Percentiles rank a stretch among this genome's conserved stretches.
Evolutionary conservation across 148 eudicot species (phyloP).

Genomic region (Cornus suecica): DNA sequence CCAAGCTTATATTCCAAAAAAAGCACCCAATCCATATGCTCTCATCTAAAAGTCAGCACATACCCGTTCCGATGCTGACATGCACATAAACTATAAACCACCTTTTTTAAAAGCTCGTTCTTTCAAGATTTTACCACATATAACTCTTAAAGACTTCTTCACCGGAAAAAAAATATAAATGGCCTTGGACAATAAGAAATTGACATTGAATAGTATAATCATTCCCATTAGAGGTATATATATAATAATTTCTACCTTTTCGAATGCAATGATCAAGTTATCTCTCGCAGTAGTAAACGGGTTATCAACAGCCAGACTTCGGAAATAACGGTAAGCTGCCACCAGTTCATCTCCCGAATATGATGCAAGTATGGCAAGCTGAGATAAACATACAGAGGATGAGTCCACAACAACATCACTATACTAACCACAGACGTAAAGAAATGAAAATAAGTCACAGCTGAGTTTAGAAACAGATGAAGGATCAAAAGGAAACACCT

Average conservation of each 20-base stretch:
- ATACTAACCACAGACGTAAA: background rate
- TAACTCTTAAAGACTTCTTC: background rate
- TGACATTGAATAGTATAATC: background rate
- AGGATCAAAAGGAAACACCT: constrained; percentile 42
- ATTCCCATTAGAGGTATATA: background rate
- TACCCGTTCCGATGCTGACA: background rate
- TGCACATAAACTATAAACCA: background rate
- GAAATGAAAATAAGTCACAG: background rate
- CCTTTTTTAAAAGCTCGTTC: background rate
- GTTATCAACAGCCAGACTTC: constrained; percentile 89
- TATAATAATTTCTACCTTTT: constrained; percentile 53
- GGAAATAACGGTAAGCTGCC: constrained; percentile 79
- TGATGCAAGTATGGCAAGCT: constrained; percentile 96
- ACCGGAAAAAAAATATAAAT: too few relatives aligned
- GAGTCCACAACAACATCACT: background rate
- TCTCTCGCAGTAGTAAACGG: constrained; percentile 94
- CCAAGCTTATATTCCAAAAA: background rate
- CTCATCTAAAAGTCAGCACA: background rate
- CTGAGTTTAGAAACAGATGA: background rate
- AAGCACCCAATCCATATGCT: background rate
- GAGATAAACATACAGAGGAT: constrained; percentile 8
- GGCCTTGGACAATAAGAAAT: background rate
- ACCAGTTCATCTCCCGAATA: constrained; percentile 80
- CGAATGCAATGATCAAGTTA: constrained; percentile 91
- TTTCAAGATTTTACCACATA: background rate